Evolutionary conservation across 108 stramenopile genomes (phyloP).

Genomic region (Conticribra weissflogii): DNA sequence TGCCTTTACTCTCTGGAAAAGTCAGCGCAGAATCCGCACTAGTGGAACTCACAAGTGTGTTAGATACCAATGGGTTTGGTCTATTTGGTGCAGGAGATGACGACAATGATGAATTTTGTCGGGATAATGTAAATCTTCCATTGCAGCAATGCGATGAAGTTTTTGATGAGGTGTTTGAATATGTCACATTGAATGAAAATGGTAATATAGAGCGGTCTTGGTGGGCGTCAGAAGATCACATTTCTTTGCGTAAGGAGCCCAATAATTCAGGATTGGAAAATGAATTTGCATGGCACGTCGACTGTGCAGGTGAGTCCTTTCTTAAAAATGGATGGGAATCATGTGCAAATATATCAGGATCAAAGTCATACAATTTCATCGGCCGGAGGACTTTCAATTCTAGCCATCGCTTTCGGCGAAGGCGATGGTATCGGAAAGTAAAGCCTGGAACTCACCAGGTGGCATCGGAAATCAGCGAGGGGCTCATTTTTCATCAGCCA

Average conservation of each 20-base stretch:
- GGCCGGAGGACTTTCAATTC: conserved; percentile 54
- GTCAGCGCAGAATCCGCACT: conserved; percentile 72
- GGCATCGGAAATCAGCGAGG: conserved; percentile 17
- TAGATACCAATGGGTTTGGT: conserved; percentile 66
- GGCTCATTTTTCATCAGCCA: conserved; percentile 65
- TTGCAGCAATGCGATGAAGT: conserved; percentile 45
- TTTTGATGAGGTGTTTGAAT: conserved; percentile 74
- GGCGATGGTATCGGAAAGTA: conserved; percentile 62
- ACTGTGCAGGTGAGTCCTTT: conserved; percentile 54
- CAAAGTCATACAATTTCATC: conserved; percentile 43
- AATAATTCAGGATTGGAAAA: conserved; percentile 15
- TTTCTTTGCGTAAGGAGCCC: conserved; percentile 39
- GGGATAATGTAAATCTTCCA: conserved; percentile 54
- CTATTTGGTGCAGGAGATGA: conserved; percentile 29
- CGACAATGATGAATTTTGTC: conserved; percentile 17
- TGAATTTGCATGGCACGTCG: conserved; percentile 33
- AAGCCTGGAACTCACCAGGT: background rate
- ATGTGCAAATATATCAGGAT: conserved; percentile 48
- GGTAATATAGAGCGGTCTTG: conserved; percentile 58
- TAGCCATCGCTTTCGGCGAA: conserved; percentile 56
- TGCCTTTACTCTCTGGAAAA: conserved; percentile 13
- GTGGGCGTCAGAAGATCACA: conserved; percentile 68
- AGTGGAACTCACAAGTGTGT: conserved; percentile 66
- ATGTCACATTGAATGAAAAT: conserved; percentile 50
- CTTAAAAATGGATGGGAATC: conserved; percentile 69